phyloP scores from a whole-genome alignment of 1,284 basidiomycete species.

The Ceratobasidium theobromae region DNA sequence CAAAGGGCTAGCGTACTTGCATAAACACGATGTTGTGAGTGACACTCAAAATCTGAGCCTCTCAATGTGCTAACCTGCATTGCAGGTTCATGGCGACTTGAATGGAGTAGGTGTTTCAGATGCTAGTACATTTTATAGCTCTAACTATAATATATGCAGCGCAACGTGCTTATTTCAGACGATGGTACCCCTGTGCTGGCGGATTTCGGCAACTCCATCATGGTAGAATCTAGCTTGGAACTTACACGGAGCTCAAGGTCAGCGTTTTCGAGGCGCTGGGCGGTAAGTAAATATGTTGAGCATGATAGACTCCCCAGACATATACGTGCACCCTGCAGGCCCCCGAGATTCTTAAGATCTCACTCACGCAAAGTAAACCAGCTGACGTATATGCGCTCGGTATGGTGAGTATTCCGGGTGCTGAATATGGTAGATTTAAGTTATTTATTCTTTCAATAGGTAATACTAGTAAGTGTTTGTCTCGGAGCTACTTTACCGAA shows the following conservation, averaged over 20 bases:
- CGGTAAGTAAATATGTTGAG: background rate
- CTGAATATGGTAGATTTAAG: background rate
- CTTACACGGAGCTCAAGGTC: background rate
- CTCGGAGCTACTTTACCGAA: background rate
- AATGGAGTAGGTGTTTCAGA: background rate
- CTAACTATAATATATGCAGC: background rate
- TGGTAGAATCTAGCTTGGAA: background rate
- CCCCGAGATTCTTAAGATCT: background rate
- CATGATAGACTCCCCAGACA: no score
- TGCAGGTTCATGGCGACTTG: conserved; percentile 8
- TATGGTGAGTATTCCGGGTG: background rate
- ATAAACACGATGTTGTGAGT: no score
- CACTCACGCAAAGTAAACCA: background rate
- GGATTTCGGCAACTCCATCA: background rate
- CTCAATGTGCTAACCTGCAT: background rate
- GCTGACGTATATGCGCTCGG: background rate
- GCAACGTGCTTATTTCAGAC: background rate
- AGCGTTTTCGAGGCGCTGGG: background rate
- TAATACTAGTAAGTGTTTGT: background rate
- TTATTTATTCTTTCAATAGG: no score
- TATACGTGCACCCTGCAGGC: no score
- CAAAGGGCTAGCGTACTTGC: background rate
- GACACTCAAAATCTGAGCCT: background rate
- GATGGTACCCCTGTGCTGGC: background rate
- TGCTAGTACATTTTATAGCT: background rate